phyloP scores from a whole-genome alignment of 441 rosid genomes.

The Gossypium schwendimanii region DNA sequence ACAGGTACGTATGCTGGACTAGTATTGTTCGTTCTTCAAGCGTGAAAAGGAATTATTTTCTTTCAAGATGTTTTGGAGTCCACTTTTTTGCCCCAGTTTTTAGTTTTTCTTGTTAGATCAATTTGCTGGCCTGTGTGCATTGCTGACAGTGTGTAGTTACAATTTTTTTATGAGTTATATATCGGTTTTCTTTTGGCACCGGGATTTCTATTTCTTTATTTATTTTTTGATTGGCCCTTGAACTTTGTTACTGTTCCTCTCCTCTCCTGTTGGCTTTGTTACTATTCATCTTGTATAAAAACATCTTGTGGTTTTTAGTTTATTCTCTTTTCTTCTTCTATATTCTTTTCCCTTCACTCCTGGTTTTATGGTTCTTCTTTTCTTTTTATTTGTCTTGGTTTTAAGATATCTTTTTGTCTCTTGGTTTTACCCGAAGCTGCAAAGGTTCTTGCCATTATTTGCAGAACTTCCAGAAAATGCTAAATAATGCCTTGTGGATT shows the following conservation, averaged over 20 bases:
- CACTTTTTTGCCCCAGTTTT: too few species aligned
- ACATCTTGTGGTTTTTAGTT: not conserved
- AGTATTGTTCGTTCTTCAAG: not conserved
- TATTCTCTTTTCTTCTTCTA: not conserved
- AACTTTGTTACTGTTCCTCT: not conserved
- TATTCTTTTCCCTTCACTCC: not conserved
- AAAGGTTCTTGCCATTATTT: conserved; percentile 1
- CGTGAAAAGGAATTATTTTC: not conserved
- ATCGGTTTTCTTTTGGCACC: not conserved
- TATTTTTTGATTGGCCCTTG: not conserved
- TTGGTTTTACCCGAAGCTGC: not conserved
- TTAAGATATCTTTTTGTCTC: not conserved
- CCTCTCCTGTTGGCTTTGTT: not conserved
- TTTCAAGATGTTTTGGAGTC: not conserved
- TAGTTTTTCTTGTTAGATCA: too few species aligned
- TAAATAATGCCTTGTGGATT: conserved; percentile 57
- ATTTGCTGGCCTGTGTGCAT: too few species aligned
- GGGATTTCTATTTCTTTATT: not conserved
- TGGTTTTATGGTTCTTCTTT: not conserved
- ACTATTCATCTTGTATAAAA: too few species aligned
- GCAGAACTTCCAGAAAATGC: conserved; percentile 66
- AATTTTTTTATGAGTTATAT: not conserved
- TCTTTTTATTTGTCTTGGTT: not conserved
- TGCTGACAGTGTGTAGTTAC: too few species aligned
- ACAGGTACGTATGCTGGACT: not conserved